Evolutionary conservation across 1,284 basidiomycete genomes (phyloP), one percentile per base, ranked within the genome.

Genomic region (Microbotryomycetes sp.): DNA sequence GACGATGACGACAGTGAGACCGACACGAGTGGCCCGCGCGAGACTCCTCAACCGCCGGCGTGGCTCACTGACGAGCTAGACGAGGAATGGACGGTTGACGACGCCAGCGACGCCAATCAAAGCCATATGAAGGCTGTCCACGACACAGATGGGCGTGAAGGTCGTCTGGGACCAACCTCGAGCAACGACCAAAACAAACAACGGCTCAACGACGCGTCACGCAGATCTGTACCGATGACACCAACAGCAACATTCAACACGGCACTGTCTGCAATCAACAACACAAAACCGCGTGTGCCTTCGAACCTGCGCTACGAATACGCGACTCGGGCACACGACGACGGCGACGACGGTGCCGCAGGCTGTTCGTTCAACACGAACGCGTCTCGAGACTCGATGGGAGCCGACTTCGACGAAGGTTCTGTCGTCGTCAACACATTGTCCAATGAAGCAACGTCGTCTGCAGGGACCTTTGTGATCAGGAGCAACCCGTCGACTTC

Each of bases 251-350:
- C 7, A n/a, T 9, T 7, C 9, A 49, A 25, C 9, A 4, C 23
- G 9, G 9, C 53, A 3, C 57, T 31, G 32, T 12, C 30, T 4
- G 60, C 64, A 4, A 32, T 64, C 30, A 60, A 54, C 32, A 50
- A n/a, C n/a, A n/a, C n/a, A n/a, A n/a, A 59, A 25, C 65, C 65
- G 4, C 58, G 63, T 31, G 55, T 66, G 7, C 65, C 65, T 2
- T 61, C 58, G 25, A 54, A 47, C 25, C 59, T 66, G 23, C 49
- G 65, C 4, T 58, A 61, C 51, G 65, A 46, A 3, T 62, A 56
- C 51, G 55, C 65, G 30, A 52, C 65, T 9, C 51, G 55, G 3
- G 45, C 52, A 57, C 3, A 54, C 45, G 22, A 47, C 12, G 6
- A 36, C 54, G 47, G 46, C n/a, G 54, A 3, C 12, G 53, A 50